These are phyloP conservation scores for Scytalidium lignicola DNA, from an alignment of 2,329 filamentous ascomycete species.

Conservation along the genomic window DNA sequence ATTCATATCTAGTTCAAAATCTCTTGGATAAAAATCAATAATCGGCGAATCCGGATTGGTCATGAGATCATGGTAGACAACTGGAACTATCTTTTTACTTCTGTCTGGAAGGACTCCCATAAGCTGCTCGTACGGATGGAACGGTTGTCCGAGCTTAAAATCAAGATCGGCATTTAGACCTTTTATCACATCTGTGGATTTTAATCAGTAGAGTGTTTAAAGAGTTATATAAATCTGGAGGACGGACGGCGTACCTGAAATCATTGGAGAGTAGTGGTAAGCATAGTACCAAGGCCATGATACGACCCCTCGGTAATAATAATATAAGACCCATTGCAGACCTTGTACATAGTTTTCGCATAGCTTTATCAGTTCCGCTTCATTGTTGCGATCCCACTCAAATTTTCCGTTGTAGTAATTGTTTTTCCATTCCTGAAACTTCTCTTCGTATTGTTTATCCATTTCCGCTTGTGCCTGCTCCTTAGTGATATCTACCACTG, in stretches of 20 bases:
- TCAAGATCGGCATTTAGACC: slow-evolving; percentile 82
- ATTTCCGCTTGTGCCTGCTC: slow-evolving; percentile 76
- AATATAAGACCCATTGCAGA: slow-evolving; percentile 95
- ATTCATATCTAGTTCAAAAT: slow-evolving; percentile 98
- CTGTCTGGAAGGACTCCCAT: slow-evolving; percentile 98
- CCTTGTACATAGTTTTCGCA: slow-evolving; percentile 97
- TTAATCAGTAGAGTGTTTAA: slow-evolving; percentile 11
- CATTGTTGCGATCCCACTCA: slow-evolving; percentile 76
- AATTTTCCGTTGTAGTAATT: slow-evolving; percentile 91
- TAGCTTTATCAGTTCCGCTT: slow-evolving; percentile 73
- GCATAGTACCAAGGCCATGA: slow-evolving; percentile 98
- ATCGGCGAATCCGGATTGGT: slow-evolving; percentile 86
- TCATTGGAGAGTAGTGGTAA: slow-evolving; percentile 97
- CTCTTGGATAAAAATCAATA: slow-evolving; percentile 94
- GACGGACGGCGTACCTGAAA: slow-evolving; percentile 61
- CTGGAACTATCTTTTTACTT: slow-evolving; percentile 92
- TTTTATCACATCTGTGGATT: slow-evolving; percentile 70
- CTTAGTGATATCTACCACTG: slow-evolving; percentile 71
- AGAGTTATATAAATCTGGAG: slow-evolving; percentile 16
- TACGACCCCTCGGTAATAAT: slow-evolving; percentile 95
- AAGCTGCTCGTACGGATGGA: slow-evolving; percentile 90
- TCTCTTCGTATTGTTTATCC: slow-evolving; percentile 81
- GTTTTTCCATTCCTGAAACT: slow-evolving; percentile 90
- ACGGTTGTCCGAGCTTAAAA: slow-evolving; percentile 91
- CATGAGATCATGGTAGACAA: slow-evolving; percentile 87